Conservation (phyloP, 1,284 basidiomycete genomes). For the Calocybe gambosa region DNA sequence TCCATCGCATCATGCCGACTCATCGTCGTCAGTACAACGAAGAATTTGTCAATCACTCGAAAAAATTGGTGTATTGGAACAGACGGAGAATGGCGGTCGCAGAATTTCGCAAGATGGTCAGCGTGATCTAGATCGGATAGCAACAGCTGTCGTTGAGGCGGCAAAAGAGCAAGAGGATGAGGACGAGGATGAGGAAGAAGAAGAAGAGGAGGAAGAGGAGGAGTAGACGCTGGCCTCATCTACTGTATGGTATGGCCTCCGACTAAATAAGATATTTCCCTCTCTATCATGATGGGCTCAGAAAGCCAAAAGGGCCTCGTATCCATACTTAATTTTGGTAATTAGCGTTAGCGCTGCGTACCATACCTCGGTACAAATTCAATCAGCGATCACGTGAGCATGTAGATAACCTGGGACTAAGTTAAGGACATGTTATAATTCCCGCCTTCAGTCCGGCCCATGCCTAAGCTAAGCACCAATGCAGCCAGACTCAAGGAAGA, state of each 20-base stretch:
- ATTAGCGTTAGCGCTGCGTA: too few species aligned
- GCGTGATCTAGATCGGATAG: conserved; percentile 98
- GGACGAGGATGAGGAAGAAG: conserved; percentile 83
- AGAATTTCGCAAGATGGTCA: conserved; percentile 96
- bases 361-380: too few species aligned
- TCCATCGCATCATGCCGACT: conserved; percentile 89
- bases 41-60: conserved; percentile 94
- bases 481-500: conserved; percentile 8
- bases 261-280: conserved; percentile 23
- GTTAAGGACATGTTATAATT: neutral
- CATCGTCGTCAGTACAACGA: conserved; percentile 85
- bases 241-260: conserved; percentile 40
- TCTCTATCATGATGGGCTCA: neutral
- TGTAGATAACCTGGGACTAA: conserved; percentile 1
- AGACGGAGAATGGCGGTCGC: conserved; percentile 90
- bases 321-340: too few species aligned
- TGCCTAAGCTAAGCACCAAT: conserved; percentile 1
- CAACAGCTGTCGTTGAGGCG: conserved; percentile 91
- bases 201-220: conserved; percentile 45
- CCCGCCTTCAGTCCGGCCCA: neutral
- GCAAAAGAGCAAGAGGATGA: conserved; percentile 81
- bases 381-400: conserved; percentile 10
- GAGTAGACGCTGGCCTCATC: conserved; percentile 31
- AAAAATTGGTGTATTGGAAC: conserved; percentile 98
- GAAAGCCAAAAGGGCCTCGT: neutral